Percentiles rank a stretch among this genome's conserved stretches.
Evolutionary conservation across 2,329 filamentous ascomycete species (phyloP).

Genomic region (Diaporthe nobilis): DNA sequence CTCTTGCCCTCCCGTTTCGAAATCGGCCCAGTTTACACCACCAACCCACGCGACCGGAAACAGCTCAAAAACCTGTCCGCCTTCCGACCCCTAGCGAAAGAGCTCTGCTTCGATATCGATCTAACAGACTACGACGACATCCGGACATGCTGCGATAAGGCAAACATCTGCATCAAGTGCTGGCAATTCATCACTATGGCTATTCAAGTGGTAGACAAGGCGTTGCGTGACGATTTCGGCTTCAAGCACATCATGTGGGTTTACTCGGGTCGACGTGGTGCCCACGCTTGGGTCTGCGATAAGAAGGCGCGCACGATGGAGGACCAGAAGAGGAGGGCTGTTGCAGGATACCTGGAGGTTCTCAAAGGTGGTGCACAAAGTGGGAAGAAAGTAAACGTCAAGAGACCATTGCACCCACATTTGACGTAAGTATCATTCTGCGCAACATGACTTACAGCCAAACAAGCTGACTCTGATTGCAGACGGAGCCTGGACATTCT

Average conservation of each 20-base stretch:
- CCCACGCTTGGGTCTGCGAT: conserved; percentile 98
- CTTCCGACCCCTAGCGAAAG: conserved; percentile 91
- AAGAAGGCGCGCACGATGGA: conserved; percentile 86
- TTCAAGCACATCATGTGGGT: conserved; percentile 99
- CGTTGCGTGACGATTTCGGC: conserved; percentile 93
- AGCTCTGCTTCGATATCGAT: conserved; percentile 99
- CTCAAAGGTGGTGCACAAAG: conserved; percentile 88
- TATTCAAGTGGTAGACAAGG: conserved; percentile 91
- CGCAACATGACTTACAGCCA: neutral
- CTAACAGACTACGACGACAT: conserved; percentile 99
- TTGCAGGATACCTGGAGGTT: conserved; percentile 91
- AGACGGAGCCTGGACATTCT: conserved; percentile 89
- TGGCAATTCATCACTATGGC: conserved; percentile 99
- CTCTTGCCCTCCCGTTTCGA: conserved; percentile 95
- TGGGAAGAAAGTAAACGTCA: conserved; percentile 88
- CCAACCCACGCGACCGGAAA: conserved; percentile 95
- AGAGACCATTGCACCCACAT: conserved; percentile 91
- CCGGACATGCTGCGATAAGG: conserved; percentile 92
- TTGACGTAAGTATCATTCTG: conserved; percentile 68
- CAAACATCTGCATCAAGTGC: conserved; percentile 93
- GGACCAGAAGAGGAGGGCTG: conserved; percentile 85
- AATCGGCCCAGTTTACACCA: conserved; percentile 96
- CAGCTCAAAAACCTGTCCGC: conserved; percentile 82
- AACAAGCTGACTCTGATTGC: conserved; percentile 42
- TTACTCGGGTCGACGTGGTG: conserved; percentile 95